Conservation (phyloP, 2,329 filamentous ascomycete genomes). For the Penicillium sp. region DNA sequence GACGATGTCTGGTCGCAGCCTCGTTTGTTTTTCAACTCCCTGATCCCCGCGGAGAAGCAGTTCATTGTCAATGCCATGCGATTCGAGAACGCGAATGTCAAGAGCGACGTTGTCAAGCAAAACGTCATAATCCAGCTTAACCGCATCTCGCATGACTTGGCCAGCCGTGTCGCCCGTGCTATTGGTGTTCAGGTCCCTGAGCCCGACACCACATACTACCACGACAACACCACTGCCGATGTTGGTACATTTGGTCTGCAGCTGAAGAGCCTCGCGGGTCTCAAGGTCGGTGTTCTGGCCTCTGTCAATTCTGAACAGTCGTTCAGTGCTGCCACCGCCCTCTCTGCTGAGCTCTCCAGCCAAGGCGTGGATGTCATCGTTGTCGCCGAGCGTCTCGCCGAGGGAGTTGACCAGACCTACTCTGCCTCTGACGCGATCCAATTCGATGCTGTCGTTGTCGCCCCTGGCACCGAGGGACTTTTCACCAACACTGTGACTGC, state of each 20-base stretch:
- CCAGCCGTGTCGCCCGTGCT: slow-evolving; percentile 65
- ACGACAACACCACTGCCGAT: slow-evolving; percentile 67
- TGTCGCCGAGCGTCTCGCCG: slow-evolving; percentile 63
- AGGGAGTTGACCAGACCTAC: slow-evolving; percentile 68
- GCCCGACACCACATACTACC: slow-evolving; percentile 69
- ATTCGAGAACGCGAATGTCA: slow-evolving; percentile 69
- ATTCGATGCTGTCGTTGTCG: slow-evolving; percentile 60
- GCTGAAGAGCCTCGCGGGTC: slow-evolving; percentile 64
- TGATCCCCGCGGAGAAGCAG: slow-evolving; percentile 69
- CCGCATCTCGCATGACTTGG: slow-evolving; percentile 69
- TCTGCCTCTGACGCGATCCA: slow-evolving; percentile 61
- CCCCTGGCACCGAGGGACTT: slow-evolving; percentile 57
- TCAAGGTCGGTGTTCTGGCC: slow-evolving; percentile 68
- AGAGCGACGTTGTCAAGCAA: slow-evolving; percentile 61
- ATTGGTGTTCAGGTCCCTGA: slow-evolving; percentile 64
- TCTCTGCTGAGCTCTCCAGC: slow-evolving; percentile 51
- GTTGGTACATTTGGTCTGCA: slow-evolving; percentile 64
- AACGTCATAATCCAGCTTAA: slow-evolving; percentile 74
- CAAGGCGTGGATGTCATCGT: slow-evolving; percentile 62
- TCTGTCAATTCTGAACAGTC: slow-evolving; percentile 50
- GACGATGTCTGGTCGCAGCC: slow-evolving; percentile 75
- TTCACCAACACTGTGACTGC: slow-evolving; percentile 50
- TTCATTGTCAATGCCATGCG: slow-evolving; percentile 74
- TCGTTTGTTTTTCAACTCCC: slow-evolving; percentile 75
- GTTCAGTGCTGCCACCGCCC: slow-evolving; percentile 53